Evolutionary conservation across 2,329 filamentous ascomycete genomes (phyloP).

Genomic region (Fusarium acutatum): DNA sequence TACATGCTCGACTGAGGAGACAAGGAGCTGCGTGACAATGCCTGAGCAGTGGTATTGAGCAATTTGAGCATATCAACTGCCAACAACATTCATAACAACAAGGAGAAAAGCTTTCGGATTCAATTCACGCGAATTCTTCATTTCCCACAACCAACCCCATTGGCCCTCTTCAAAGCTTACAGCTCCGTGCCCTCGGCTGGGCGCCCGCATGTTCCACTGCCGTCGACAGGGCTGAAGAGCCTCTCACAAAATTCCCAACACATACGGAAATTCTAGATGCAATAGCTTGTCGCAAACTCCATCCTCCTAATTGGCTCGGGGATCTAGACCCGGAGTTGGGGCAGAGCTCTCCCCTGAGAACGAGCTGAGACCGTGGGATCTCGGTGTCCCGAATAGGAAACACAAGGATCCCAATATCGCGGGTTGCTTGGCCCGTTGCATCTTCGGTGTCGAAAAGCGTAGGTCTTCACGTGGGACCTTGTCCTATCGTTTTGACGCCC

Average conservation of each 20-base stretch:
- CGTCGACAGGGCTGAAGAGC: slow-evolving; percentile 25
- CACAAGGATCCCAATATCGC: slow-evolving; percentile 12
- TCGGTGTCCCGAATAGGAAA: slow-evolving; percentile 36
- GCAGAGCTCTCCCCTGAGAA: slow-evolving; percentile 30
- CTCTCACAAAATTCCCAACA: slow-evolving; percentile 5
- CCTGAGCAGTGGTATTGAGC: not conserved
- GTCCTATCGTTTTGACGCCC: not conserved
- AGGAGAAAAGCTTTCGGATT: not conserved
- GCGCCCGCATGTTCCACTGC: not conserved
- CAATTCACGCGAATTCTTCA: not conserved
- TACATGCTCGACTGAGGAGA: not conserved
- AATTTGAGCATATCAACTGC: not conserved
- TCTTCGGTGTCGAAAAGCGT: slow-evolving; percentile 40
- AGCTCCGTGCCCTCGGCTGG: not conserved
- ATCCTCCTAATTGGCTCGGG: slow-evolving; percentile 26
- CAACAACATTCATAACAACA: not conserved
- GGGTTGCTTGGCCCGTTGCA: slow-evolving; percentile 15
- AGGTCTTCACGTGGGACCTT: slow-evolving; percentile 38
- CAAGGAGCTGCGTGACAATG: not conserved
- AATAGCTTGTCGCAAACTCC: not conserved
- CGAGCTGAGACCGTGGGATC: slow-evolving; percentile 21
- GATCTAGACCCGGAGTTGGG: slow-evolving; percentile 15
- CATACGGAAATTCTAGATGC: not conserved
- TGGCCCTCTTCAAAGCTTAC: not conserved
- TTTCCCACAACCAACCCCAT: not conserved